Evolutionary conservation across 192 early-diverging fungal genomes (phyloP), one percentile per base, ranked within the genome.

Genomic region (Spizellomyces punctatus): DNA sequence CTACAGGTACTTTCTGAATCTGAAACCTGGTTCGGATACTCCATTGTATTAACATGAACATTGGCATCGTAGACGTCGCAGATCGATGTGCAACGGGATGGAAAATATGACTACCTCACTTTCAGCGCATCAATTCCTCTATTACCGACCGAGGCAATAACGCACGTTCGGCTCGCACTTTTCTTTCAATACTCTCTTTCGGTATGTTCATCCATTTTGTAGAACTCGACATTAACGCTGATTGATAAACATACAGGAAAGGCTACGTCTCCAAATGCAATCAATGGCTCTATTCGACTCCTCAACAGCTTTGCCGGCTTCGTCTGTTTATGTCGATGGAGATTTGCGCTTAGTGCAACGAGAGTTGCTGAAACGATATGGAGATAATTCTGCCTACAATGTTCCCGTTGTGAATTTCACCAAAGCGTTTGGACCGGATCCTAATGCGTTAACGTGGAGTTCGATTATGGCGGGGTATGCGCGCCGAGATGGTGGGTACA

Each of bases 301-400:
- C 50, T 70, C 77, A 44, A 12, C 66, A 19, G 41, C 54, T 9
- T 9, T 59, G 10, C 57, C 77, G 17, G 45, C 64, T 6, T 12
- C 67, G 1, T 44, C 77, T 16, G 19, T 82, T 6, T 27, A 71
- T 50, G 45, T 82, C 17, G 52, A 74, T 42, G 77, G 69, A 8
- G 81, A 82, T 48, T 62, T 82, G 54, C 7, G 49, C 8, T 45
- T 82, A 7, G 22, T 71, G 14, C 81, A 82, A 64, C 70, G 81
- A 9, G 61, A n/a, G 14, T 22, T 76, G 0, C 44, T 82, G 64
- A 36, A 36, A 36, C 27, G 27, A 36, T 43, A 16, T 21, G 58
- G 63, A 56, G 77, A 79, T 54, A 77, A 76, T 58, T 43, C 63
- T 46, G 48, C 17, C 17, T 78, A 68, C 59, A 66, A 78, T 48